Evolutionary conservation across 106 monocot genomes (phyloP), one percentile per base, ranked within the genome.

Genomic region (Xerophyta viscosa): DNA sequence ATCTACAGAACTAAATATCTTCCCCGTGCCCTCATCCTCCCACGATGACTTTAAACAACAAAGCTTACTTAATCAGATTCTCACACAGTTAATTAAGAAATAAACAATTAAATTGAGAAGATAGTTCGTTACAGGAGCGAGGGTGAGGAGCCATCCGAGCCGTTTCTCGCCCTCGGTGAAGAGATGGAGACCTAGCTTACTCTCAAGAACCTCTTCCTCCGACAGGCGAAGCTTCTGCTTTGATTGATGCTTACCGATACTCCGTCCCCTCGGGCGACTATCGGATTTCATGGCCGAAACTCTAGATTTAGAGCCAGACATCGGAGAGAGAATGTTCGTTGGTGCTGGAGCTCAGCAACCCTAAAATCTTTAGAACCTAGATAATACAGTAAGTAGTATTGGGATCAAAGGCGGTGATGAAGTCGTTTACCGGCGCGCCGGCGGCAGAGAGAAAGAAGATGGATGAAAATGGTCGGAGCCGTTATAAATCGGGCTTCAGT

Each of bases 61-160:
- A 70, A n/a, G n/a, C 8, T 20, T 19, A 2, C 24, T 6, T 33
- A 33, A 33, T 33, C 33, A 33, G 33, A 33, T 6, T 33, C 11
- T 33, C 11, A 5, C 5, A 33, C 11, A 33, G 11, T 6, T 11
- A 6, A 11, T 6, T 33, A 33, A 33, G 33, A 33, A 33, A 6
- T 33, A 33, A 6, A n/a, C n/a, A 33, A 33, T 6, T 33, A 33
- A 33, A 6, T 33, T 11, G 11, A 33, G 33, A 33, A 6, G 33
- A 33, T 6, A 33, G 33, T 11, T 6, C 11, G 33, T 69, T 58
- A 94, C 93, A 2, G 89, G 47, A 17, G 89, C 65, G 8, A 98
- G 64, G 2, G 85, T 98, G 45, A 98, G 89, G 27, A 98, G 66
- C 96, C 96, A 98, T 54, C 96, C 96, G 20, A 98, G 96, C 52